Conservation (phyloP, 2,329 filamentous ascomycete genomes). For the Penicillium palitans region DNA sequence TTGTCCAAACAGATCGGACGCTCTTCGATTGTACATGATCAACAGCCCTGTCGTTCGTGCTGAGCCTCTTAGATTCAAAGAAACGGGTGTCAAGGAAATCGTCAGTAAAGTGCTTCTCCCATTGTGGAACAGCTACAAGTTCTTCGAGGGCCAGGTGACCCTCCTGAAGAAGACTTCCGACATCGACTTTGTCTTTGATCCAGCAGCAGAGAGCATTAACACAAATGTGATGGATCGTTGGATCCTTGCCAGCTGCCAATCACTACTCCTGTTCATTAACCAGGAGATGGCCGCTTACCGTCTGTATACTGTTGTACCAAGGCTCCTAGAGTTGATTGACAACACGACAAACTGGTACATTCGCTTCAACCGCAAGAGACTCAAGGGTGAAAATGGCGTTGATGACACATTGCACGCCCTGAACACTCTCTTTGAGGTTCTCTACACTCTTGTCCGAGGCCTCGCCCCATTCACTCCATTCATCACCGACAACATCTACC, state of each 20-base stretch:
- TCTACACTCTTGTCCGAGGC: slow-evolving; percentile 83
- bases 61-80: slow-evolving; percentile 88
- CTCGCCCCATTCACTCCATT: slow-evolving; percentile 96
- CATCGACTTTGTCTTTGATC: slow-evolving; percentile 76
- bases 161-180: slow-evolving; percentile 82
- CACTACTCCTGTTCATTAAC: slow-evolving; percentile 86
- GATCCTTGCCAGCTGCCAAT: slow-evolving; percentile 92
- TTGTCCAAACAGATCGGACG: slow-evolving; percentile 65
- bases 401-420: slow-evolving; percentile 87
- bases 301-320: slow-evolving; percentile 87
- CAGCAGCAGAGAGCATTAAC: slow-evolving; percentile 71
- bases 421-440: slow-evolving; percentile 90
- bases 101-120: slow-evolving; percentile 88
- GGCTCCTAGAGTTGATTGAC: slow-evolving; percentile 79
- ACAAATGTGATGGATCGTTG: slow-evolving; percentile 94
- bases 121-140: slow-evolving; percentile 95
- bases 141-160: slow-evolving; percentile 85
- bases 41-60: slow-evolving; percentile 94
- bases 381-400: slow-evolving; percentile 85
- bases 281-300: slow-evolving; percentile 82
- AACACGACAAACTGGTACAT: slow-evolving; percentile 99
- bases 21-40: slow-evolving; percentile 90
- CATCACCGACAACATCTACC: slow-evolving; percentile 92
- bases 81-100: slow-evolving; percentile 89
- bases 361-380: slow-evolving; percentile 83